Evolutionary conservation across 768 basidiomycete species (phyloP).

Genomic region (Leccinum longicurvipes): DNA sequence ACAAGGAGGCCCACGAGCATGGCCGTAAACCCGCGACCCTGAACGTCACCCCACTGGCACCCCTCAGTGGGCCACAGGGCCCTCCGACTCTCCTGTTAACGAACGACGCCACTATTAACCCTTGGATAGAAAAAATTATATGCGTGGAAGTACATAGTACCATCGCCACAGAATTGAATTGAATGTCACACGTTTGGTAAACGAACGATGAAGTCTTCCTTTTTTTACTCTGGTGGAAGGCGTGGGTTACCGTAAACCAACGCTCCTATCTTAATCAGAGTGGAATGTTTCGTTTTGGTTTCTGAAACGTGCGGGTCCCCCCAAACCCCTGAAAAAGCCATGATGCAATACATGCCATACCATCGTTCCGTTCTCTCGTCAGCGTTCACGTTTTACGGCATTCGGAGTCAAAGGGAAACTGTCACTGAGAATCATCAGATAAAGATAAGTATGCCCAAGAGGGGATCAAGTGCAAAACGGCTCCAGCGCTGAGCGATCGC

Average conservation of each 20-base stretch:
- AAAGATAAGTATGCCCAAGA: slow-evolving; percentile 1
- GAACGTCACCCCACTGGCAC: neutral
- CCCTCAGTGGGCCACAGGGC: neutral
- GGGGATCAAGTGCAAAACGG: neutral
- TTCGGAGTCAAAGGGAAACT: neutral
- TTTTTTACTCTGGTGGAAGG: neutral
- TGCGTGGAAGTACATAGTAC: neutral
- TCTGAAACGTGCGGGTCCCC: neutral
- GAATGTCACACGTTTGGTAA: neutral
- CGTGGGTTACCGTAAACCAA: neutral
- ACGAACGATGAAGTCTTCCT: neutral
- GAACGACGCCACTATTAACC: neutral
- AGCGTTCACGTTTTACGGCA: neutral
- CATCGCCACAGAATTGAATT: neutral
- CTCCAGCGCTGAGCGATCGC: slow-evolving; percentile 11
- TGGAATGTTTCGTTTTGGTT: neutral
- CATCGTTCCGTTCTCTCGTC: neutral
- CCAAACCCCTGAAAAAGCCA: neutral
- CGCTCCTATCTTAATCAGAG: neutral
- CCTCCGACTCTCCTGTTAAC: neutral
- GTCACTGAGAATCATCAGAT: slow-evolving; percentile 1
- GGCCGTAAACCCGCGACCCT: slow-evolving; percentile 10
- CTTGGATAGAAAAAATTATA: neutral
- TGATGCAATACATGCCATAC: neutral
- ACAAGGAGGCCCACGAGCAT: neutral